A percentile compares a stretch with the other conserved stretches of the same genome.
These are phyloP conservation scores for Asparagopsis taxiformis DNA, from an alignment of 31 red algal species.

Conservation along the genomic window DNA sequence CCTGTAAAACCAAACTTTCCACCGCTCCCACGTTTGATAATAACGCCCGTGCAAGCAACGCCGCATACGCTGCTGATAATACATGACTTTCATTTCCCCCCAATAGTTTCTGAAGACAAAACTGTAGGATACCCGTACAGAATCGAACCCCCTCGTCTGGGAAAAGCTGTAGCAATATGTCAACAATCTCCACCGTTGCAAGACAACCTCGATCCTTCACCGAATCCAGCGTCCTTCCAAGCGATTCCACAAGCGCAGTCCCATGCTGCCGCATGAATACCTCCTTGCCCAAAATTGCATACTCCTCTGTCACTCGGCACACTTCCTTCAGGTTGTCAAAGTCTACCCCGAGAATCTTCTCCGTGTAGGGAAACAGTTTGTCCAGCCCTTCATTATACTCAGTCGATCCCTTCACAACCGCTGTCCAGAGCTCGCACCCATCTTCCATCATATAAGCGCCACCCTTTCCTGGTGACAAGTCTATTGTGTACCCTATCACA, in stretches of 20 bases:
- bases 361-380: conserved; percentile 26
- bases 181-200: conserved; percentile 53
- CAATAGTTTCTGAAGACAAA: conserved; percentile 9
- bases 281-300: conserved; percentile 56
- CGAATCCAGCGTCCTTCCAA: conserved; percentile 11
- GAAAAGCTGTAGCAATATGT: conserved; percentile 32
- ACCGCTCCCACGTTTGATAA: conserved; percentile 35
- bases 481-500: conserved; percentile 31
- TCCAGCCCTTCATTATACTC: conserved; percentile 47
- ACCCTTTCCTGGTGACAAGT: conserved; percentile 27
- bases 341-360: conserved; percentile 41
- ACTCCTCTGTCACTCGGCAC: conserved; percentile 42
- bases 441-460: conserved; percentile 69
- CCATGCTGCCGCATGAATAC: conserved; percentile 52
- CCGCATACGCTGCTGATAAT: conserved; percentile 34
- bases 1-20: conserved; percentile 27
- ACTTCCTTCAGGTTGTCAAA: conserved; percentile 52
- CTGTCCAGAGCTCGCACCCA: conserved; percentile 64
- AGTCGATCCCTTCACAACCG: conserved; percentile 15
- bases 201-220: conserved; percentile 66
- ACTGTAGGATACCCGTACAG: conserved; percentile 15
- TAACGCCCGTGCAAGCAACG: conserved; percentile 32
- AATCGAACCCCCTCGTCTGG: conserved; percentile 44
- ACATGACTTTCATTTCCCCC: conserved; percentile 31
- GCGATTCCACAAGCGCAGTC: conserved; percentile 3